A percentile compares a stretch with the other conserved stretches of the same genome.
phyloP scores from a whole-genome alignment of 2,329 filamentous ascomycete genomes.

The Helotiales sp. region DNA sequence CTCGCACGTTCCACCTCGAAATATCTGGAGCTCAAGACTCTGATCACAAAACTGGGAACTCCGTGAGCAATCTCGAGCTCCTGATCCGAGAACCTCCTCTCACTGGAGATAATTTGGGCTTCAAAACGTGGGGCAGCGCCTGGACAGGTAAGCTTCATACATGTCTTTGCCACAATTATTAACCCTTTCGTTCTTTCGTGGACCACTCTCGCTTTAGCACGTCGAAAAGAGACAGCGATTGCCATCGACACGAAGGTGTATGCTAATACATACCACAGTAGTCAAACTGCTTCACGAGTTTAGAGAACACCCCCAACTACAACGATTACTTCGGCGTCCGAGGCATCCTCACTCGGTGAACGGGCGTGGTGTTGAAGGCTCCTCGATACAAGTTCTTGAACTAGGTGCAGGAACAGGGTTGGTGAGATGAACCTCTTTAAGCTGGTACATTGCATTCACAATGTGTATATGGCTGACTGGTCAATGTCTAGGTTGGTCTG shows the following conservation, averaged over 20 bases:
- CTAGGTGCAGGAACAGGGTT: constrained; percentile 54
- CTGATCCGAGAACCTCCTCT: constrained; percentile 81
- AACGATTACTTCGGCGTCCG: background rate
- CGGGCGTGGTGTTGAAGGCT: background rate
- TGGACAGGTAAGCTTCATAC: background rate
- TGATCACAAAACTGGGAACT: background rate
- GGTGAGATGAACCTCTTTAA: background rate
- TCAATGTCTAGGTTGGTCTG: constrained; percentile 59
- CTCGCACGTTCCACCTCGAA: background rate
- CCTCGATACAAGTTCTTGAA: constrained; percentile 57
- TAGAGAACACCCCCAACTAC: background rate
- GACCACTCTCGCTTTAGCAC: too few species aligned
- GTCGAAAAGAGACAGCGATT: too few species aligned
- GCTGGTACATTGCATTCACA: background rate
- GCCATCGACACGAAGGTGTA: too few species aligned
- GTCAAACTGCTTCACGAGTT: background rate
- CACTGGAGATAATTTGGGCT: constrained; percentile 82
- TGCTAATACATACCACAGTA: too few species aligned
- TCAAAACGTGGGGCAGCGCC: constrained; percentile 78
- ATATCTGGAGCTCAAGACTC: background rate
- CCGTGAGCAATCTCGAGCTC: background rate
- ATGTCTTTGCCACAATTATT: too few species aligned
- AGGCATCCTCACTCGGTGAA: background rate
- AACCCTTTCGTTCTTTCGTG: too few species aligned
- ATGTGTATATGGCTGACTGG: background rate